Evolutionary conservation across 441 rosid genomes (phyloP).

Genomic region (Gossypium trilobum): DNA sequence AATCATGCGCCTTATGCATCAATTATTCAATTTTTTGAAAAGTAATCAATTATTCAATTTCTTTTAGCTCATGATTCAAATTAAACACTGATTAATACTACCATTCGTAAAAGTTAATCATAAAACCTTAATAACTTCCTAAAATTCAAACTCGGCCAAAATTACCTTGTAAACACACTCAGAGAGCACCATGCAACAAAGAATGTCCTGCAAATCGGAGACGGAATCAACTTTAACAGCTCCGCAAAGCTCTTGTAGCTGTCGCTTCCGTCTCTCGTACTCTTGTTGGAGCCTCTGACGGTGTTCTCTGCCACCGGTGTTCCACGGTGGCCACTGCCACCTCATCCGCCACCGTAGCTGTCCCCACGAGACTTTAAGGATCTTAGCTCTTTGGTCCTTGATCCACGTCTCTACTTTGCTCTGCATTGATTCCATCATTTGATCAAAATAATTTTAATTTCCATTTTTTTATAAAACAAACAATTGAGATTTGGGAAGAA

Average conservation of each 20-base stretch:
- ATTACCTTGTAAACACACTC: slow-evolving; percentile 77
- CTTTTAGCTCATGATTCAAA: neutral
- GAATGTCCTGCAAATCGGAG: slow-evolving; percentile 80
- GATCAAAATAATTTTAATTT: neutral
- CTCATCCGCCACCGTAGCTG: slow-evolving; percentile 65
- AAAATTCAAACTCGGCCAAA: neutral
- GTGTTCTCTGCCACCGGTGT: slow-evolving; percentile 35
- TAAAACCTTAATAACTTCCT: neutral
- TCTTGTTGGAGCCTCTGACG: slow-evolving; percentile 65
- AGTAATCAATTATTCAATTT: neutral
- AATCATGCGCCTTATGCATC: neutral
- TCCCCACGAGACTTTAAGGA: slow-evolving; percentile 67
- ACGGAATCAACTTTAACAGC: slow-evolving; percentile 74
- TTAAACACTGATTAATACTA: neutral
- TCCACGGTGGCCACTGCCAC: slow-evolving; percentile 88
- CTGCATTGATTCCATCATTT: slow-evolving; percentile 61
- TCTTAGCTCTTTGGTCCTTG: slow-evolving; percentile 69
- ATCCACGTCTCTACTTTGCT: slow-evolving; percentile 77
- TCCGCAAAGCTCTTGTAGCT: slow-evolving; percentile 67
- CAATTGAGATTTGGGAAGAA: neutral
- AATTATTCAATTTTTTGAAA: neutral
- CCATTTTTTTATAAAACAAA: neutral
- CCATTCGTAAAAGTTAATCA: neutral
- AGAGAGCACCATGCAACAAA: slow-evolving; percentile 92
- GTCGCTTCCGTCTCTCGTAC: slow-evolving; percentile 60